Evolutionary conservation across 2,329 filamentous ascomycete genomes (phyloP).

Genomic region (Canariomyces notabilis): DNA sequence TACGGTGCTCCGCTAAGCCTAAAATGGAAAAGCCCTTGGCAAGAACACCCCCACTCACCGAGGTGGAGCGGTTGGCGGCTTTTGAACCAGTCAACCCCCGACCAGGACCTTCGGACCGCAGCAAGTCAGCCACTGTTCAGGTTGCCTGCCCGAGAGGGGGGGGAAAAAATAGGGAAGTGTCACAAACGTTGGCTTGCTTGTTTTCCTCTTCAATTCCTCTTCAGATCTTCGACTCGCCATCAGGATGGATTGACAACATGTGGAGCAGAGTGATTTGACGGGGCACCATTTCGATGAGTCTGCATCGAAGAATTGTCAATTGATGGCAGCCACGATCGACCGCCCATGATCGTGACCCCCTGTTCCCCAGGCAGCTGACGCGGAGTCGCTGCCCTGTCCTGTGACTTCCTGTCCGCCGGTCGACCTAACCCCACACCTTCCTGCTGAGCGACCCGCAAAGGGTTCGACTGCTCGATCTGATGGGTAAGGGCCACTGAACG

Average conservation of each 20-base stretch:
- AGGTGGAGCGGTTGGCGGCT: conserved; percentile 9
- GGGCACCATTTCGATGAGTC: neutral
- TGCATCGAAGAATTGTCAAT: neutral
- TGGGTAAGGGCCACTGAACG: conserved; percentile 7
- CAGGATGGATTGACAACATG: neutral
- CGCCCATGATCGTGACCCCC: neutral
- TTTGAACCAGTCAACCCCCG: neutral
- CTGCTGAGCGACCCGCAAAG: conserved; percentile 1
- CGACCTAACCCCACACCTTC: neutral
- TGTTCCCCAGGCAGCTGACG: neutral
- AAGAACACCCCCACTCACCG: conserved; percentile 2
- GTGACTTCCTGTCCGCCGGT: too few relatives aligned
- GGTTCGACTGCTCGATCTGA: conserved; percentile 7
- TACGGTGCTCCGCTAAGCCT: neutral
- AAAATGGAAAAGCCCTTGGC: neutral
- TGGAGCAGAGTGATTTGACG: neutral
- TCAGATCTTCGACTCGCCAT: neutral
- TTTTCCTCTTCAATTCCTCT: neutral
- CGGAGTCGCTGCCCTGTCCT: neutral
- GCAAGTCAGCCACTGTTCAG: neutral
- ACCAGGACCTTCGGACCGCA: neutral
- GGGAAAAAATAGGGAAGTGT: neutral
- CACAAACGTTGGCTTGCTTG: neutral
- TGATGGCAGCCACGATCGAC: too few relatives aligned
- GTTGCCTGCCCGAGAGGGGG: neutral